Base-by-base conservation (phyloP, 1,284 basidiomycete species). In the Ustanciosporium gigantosporum region DNA sequence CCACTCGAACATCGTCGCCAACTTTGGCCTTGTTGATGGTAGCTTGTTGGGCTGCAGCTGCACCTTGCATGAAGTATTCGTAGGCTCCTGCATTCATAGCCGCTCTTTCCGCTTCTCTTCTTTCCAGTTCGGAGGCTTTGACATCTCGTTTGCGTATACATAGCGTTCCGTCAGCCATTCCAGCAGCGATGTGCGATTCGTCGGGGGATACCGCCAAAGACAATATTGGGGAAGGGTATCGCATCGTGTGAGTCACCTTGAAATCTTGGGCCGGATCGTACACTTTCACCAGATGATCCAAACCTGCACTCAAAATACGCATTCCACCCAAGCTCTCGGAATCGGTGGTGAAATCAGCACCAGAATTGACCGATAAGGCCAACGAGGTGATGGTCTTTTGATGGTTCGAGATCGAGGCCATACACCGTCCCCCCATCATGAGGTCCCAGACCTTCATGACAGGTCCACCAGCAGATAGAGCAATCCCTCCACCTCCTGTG, bases 271-370 rank as follows among this genome's bases (percentile, higher is more conserved):
- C 74, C 20, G 73, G 70, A 76, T 98, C 93, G 81, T 98, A 99
- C 19, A 97, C 92, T 80, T 99, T 99, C 51, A 98, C 91, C 86
- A 99, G 88, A 66, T 93, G 91, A 77, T 99, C 95, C 55, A 99
- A 81, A 25, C 90, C 87, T 25, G 89, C 95, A 0, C 90, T 92
- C 36, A 99, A 82, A 3, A 98, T 83, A 21, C 93, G 84, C 65
- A 86, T 84, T 16, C 87, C 84, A 45, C 83, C 84, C 15, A 58
- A 23, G 13, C 27, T 37, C 1, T 58, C 50, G 8, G 47, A 25
- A 34, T 55, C 45, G 17, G 39, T 40, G n/a, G 55, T 46, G 29
- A 56, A 67, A 17, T 68, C 72, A 8, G 70, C 73, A 19, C 70
- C 72, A 2, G 62, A 66, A 20, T 70, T 52, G 32, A 73, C 62